These are phyloP conservation scores for Aspergillus ostianus DNA, from an alignment of 495 filamentous ascomycete genomes.

Conservation along the genomic window DNA sequence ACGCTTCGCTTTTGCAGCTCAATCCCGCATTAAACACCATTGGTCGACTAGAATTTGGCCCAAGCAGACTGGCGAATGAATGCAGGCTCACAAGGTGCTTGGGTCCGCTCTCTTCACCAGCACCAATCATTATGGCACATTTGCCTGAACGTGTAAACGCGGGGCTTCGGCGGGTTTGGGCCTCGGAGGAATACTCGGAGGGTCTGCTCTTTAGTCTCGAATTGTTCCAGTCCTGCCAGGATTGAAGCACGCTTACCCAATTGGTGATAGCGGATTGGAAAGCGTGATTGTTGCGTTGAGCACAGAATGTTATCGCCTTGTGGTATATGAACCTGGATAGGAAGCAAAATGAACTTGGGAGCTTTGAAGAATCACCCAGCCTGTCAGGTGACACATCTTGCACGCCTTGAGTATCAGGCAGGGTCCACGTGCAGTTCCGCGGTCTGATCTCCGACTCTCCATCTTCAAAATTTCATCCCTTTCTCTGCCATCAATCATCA, in stretches of 20 bases:
- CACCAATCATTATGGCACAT: too few species aligned
- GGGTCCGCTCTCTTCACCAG: too few species aligned
- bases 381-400: background rate
- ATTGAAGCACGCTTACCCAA: background rate
- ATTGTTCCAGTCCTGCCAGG: background rate
- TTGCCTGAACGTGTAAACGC: background rate
- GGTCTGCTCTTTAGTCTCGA: slow-evolving; percentile 7
- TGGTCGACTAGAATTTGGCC: too few species aligned
- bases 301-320: background rate
- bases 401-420: too few species aligned
- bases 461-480: too few species aligned
- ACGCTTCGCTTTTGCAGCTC: too few species aligned
- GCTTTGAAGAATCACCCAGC: background rate
- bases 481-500: too few species aligned
- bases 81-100: background rate
- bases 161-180: slow-evolving; percentile 2
- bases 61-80: too few species aligned
- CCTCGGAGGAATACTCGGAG: slow-evolving; percentile 26
- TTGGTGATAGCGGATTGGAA: background rate
- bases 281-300: background rate
- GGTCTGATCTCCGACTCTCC: too few species aligned
- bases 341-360: background rate
- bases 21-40: too few species aligned
- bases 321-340: background rate
- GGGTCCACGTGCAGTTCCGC: too few species aligned